phyloP scores from a whole-genome alignment of 805 yeast species.

The Spathaspora sp. region DNA sequence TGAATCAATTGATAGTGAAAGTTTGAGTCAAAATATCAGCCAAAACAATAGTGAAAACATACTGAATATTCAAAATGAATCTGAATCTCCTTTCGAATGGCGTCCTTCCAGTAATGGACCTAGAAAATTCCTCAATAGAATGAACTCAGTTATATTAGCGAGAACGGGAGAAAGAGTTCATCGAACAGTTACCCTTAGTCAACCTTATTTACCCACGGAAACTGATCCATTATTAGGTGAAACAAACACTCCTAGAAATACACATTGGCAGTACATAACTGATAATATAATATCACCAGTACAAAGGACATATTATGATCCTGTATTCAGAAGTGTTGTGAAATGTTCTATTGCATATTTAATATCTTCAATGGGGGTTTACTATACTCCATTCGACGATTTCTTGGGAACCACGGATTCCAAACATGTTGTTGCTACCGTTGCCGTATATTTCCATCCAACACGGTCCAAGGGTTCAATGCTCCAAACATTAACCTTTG shows the following conservation, averaged over 20 bases:
- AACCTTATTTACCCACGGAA: slow-evolving; percentile 1
- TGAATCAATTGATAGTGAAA: neutral
- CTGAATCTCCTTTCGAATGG: neutral
- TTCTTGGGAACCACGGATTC: slow-evolving; percentile 64
- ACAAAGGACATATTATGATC: slow-evolving; percentile 10
- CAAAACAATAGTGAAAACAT: neutral
- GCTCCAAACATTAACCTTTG: slow-evolving; percentile 70
- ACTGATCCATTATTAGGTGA: slow-evolving; percentile 4
- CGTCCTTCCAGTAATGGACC: slow-evolving; percentile 1
- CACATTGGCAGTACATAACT: neutral
- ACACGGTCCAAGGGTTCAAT: slow-evolving; percentile 75
- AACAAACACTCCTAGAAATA: neutral
- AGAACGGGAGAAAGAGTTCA: slow-evolving; percentile 36
- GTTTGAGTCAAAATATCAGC: neutral
- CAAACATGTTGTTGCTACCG: slow-evolving; percentile 79
- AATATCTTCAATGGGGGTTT: slow-evolving; percentile 71
- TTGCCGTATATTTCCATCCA: slow-evolving; percentile 82
- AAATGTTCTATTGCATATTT: slow-evolving; percentile 76
- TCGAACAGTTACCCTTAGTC: slow-evolving; percentile 21
- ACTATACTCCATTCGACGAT: slow-evolving; percentile 45
- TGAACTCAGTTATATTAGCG: slow-evolving; percentile 37
- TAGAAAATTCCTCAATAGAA: slow-evolving; percentile 10
- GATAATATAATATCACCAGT: neutral
- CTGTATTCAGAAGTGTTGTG: slow-evolving; percentile 32
- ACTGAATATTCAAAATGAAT: slow-evolving; percentile 1